These are phyloP conservation scores for Ophidiomyces ophidiicola DNA, from an alignment of 2,329 filamentous ascomycete genomes.

Conservation along the genomic window DNA sequence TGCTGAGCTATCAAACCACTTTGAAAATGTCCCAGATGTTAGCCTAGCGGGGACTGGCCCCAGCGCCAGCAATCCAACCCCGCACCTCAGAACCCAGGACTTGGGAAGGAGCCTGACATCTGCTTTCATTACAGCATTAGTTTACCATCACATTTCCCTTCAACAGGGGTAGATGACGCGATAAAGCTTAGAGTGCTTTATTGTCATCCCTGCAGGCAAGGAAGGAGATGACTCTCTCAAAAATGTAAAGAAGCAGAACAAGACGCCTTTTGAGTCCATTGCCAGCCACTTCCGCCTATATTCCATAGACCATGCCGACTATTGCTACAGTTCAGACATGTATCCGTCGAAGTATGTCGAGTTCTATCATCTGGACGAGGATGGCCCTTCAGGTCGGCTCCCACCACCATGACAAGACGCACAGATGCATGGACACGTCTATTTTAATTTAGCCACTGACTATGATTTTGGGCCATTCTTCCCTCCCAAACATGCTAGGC, in stretches of 20 bases:
- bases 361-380: conserved; percentile 4
- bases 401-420: not conserved
- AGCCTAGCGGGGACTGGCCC: no score
- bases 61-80: no score
- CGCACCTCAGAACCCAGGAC: no score
- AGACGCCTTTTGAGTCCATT: not conserved
- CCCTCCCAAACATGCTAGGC: conserved; percentile 5
- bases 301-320: conserved; percentile 1
- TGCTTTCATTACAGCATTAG: no score
- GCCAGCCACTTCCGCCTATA: not conserved
- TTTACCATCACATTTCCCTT: no score
- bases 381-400: conserved; percentile 1
- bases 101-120: no score
- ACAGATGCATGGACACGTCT: conserved; percentile 2
- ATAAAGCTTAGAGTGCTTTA: no score
- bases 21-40: no score
- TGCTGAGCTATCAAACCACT: no score
- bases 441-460: conserved; percentile 6
- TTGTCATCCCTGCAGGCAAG: no score
- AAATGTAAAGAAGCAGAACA: conserved; percentile 1
- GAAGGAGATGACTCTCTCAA: conserved; percentile 9
- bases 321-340: conserved; percentile 4
- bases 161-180: no score
- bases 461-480: conserved; percentile 5
- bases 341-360: conserved; percentile 7